These are phyloP conservation scores for Myotisia sp. DNA, from an alignment of 2,329 filamentous ascomycete species.

Conservation along the genomic window DNA sequence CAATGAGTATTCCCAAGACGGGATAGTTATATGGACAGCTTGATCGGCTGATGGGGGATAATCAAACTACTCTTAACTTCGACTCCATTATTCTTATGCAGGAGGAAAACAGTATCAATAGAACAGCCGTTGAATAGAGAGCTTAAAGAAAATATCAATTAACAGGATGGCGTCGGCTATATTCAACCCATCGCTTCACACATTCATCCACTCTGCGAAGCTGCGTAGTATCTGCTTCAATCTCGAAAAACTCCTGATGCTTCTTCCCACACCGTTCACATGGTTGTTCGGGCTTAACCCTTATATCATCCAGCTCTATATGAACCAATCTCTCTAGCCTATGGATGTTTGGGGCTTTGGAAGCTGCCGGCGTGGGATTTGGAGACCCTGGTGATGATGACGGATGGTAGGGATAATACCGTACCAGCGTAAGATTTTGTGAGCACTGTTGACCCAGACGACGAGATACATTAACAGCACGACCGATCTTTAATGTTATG, in stretches of 20 bases:
- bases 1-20: too few species aligned
- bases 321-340: constrained; percentile 84
- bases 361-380: constrained; percentile 8
- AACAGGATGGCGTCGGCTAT: constrained; percentile 46
- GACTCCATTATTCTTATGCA: not conserved
- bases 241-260: constrained; percentile 92
- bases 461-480: constrained; percentile 70
- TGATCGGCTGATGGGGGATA: too few species aligned
- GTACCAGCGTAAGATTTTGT: constrained; percentile 71
- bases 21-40: too few species aligned
- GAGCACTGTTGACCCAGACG: constrained; percentile 82
- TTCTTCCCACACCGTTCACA: constrained; percentile 70
- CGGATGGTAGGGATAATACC: constrained; percentile 75
- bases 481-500: constrained; percentile 52
- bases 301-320: constrained; percentile 57
- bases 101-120: too few species aligned
- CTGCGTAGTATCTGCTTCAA: constrained; percentile 57
- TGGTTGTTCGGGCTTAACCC: constrained; percentile 42
- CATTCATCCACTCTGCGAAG: constrained; percentile 57
- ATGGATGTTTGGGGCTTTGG: constrained; percentile 59
- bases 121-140: too few species aligned
- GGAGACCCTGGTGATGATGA: constrained; percentile 24
- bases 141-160: too few species aligned
- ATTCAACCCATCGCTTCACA: constrained; percentile 71
- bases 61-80: too few species aligned